phyloP scores from a whole-genome alignment of 2,329 filamentous ascomycete genomes.

The Colletotrichum siamense region DNA sequence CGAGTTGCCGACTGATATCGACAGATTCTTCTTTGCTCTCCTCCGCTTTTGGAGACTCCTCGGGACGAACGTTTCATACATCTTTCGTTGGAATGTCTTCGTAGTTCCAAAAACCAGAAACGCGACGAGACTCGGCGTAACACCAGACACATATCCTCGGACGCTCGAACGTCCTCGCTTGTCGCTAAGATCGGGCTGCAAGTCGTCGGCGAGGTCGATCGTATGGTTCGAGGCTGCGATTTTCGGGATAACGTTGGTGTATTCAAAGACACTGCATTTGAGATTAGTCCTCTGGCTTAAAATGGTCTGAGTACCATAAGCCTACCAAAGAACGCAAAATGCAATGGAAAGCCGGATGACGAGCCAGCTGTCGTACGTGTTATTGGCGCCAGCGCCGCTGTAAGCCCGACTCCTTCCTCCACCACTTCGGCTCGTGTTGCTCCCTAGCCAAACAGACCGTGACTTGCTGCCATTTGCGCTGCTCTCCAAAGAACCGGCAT shows the following conservation, averaged over 20 bases:
- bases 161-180: slow-evolving; percentile 22
- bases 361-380: slow-evolving; percentile 51
- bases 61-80: neutral
- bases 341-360: slow-evolving; percentile 49
- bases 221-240: slow-evolving; percentile 34
- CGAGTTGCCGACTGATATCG: neutral
- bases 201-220: slow-evolving; percentile 26
- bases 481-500: neutral
- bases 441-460: neutral
- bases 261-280: neutral
- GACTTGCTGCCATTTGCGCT: neutral
- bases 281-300: neutral
- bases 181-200: slow-evolving; percentile 37
- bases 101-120: slow-evolving; percentile 32
- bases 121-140: slow-evolving; percentile 26
- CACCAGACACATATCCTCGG: slow-evolving; percentile 28
- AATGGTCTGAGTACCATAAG: rapidly evolving
- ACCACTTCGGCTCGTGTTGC: slow-evolving; percentile 1
- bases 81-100: slow-evolving; percentile 23
- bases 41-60: neutral
- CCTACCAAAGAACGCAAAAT: slow-evolving; percentile 44
- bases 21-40: neutral
- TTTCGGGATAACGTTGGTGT: slow-evolving; percentile 31
- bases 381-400: slow-evolving; percentile 20
- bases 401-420: slow-evolving; percentile 11